Percentiles rank a stretch among this genome's conserved stretches.
Evolutionary conservation across 192 early-diverging fungal genomes (phyloP).

Genomic region (Ambispora gerdemannii): DNA sequence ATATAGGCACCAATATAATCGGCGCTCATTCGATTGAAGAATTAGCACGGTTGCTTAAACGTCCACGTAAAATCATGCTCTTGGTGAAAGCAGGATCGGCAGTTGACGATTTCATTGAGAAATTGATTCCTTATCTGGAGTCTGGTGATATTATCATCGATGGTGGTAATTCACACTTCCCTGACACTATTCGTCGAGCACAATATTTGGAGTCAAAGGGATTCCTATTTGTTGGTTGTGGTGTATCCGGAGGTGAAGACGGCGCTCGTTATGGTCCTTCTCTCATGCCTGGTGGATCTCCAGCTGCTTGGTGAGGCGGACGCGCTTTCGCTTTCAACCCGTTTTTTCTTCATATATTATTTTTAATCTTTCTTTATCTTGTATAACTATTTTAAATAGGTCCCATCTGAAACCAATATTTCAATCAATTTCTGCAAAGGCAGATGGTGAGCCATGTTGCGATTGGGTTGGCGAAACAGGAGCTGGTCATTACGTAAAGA

Average conservation of each 20-base stretch:
- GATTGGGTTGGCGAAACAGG: constrained; percentile 99
- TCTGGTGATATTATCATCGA: constrained; percentile 95
- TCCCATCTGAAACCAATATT: constrained; percentile 92
- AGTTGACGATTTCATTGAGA: constrained; percentile 94
- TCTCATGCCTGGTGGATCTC: constrained; percentile 96
- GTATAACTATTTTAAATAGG: constrained; percentile 38
- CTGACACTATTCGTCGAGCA: constrained; percentile 87
- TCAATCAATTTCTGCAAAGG: constrained; percentile 90
- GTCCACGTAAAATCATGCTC: constrained; percentile 96
- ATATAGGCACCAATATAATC: constrained; percentile 80
- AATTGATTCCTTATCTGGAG: constrained; percentile 84
- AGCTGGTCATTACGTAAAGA: constrained; percentile 99
- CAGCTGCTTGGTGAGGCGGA: constrained; percentile 76
- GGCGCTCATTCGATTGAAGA: constrained; percentile 95
- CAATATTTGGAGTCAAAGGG: constrained; percentile 88
- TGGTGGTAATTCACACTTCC: constrained; percentile 99
- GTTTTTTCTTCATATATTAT: not conserved
- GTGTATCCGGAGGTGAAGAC: constrained; percentile 99
- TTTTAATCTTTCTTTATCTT: constrained; percentile 2
- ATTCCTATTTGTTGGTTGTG: constrained; percentile 91
- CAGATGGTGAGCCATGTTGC: constrained; percentile 88
- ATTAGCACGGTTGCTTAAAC: constrained; percentile 89
- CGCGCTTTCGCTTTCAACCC: not conserved
- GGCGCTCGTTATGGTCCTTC: constrained; percentile 96
- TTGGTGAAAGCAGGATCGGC: constrained; percentile 95